Base-by-base conservation (phyloP, 768 basidiomycete genomes). In the Termitomyces sp. region DNA sequence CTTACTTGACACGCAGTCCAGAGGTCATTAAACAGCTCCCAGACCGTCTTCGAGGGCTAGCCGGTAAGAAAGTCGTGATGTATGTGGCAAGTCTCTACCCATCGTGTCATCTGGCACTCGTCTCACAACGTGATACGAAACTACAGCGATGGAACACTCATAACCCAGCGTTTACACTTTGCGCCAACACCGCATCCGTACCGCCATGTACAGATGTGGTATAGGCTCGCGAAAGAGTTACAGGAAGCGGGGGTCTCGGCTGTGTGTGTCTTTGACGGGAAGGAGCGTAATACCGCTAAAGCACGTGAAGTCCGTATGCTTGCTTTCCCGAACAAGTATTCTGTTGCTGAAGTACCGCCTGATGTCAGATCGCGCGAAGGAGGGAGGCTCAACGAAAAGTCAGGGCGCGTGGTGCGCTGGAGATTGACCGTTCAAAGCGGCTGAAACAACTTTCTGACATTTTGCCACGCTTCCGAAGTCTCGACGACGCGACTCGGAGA, bases 121-220 rank as follows among this genome's bases (percentile, higher is more conserved):
- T 33, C 42, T 53, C 47, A 58, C 57, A 45, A 55, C 26, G n/a
- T 40, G 27, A 27, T 53, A 53, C 27, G 48, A 50, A 47, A 48
- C 54, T 22, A 53, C 64, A 93, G 92, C 44, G 92, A 94, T 78
- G 92, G 86, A 46, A 94, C 91, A 7, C 85, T 94, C 56, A 80
- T 94, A 66, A 94, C 91, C 0, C 90, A 91, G 67, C 83, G 91
- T 24, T 78, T 93, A 45, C 89, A 93, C 66, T 94, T 86, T 69
- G 80, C 86, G 0, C 85, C 79, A 14, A 71, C 78, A 52, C 84
- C 86, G 1, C 85, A 91, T 66, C 75, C 73, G 0, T 77, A 85
- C 63, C 81, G 87, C 32, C 92, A 94, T 69, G 78, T 93, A 22
- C 72, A 90, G 4, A 87, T 89, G 20, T 94, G 92, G 92, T 88